Evolutionary conservation across 306 rosid species (phyloP).

Genomic region (Citrullus amarus): DNA sequence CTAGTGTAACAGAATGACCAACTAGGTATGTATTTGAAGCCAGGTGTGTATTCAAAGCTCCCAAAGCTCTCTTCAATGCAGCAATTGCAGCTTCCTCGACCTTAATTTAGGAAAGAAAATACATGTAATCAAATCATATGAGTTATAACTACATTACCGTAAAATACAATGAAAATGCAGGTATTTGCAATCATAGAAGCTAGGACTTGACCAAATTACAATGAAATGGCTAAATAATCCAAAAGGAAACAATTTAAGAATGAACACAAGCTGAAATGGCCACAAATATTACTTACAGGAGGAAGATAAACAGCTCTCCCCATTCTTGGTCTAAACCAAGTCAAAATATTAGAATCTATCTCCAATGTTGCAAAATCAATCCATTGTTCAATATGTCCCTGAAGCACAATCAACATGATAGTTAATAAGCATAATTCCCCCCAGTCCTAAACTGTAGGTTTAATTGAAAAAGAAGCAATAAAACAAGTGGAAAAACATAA

Average conservation of each 20-base stretch:
- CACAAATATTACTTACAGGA: slow-evolving; percentile 29
- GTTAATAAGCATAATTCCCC: not conserved
- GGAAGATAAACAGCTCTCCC: slow-evolving; percentile 40
- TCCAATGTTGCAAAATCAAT: slow-evolving; percentile 64
- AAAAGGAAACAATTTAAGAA: not conserved
- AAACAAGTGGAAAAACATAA: not conserved
- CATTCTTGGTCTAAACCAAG: slow-evolving; percentile 32
- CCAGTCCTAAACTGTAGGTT: not conserved
- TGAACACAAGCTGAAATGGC: not conserved
- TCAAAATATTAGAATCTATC: slow-evolving; percentile 30
- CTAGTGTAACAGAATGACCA: slow-evolving; percentile 69
- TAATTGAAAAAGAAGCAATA: not conserved
- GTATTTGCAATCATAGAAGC: not conserved
- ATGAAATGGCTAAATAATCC: not conserved
- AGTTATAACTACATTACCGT: not conserved
- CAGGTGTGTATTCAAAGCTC: slow-evolving; percentile 54
- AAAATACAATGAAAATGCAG: not conserved
- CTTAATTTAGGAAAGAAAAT: slow-evolving; percentile 19
- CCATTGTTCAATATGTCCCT: slow-evolving; percentile 83
- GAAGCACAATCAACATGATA: slow-evolving; percentile 10
- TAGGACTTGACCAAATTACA: not conserved
- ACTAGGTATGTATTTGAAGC: slow-evolving; percentile 65
- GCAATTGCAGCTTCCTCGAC: slow-evolving; percentile 58
- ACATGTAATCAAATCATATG: not conserved
- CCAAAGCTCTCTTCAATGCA: slow-evolving; percentile 46